These are phyloP conservation scores for Wickerhamomyces bovis DNA, from an alignment of 805 yeast species.

Conservation along the genomic window DNA sequence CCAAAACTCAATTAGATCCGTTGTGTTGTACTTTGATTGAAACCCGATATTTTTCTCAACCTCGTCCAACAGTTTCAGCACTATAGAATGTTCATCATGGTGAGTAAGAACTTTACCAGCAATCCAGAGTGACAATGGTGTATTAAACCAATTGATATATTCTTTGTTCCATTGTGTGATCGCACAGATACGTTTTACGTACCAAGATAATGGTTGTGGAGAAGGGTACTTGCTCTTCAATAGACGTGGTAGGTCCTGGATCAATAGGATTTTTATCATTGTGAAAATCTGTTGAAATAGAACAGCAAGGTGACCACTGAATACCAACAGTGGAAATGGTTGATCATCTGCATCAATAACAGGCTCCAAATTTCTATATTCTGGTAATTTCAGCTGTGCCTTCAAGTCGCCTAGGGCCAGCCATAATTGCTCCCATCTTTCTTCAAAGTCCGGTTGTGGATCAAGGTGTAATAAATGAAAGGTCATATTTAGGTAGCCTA, in stretches of 20 bases:
- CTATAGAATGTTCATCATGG: slow-evolving; percentile 19
- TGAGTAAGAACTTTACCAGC: slow-evolving; percentile 21
- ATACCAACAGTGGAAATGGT: slow-evolving; percentile 32
- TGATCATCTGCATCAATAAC: slow-evolving; percentile 20
- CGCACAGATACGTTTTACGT: slow-evolving; percentile 18
- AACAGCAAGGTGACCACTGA: slow-evolving; percentile 25
- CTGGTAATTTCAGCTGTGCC: slow-evolving; percentile 14
- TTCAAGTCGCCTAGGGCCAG: slow-evolving; percentile 14
- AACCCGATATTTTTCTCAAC: slow-evolving; percentile 18
- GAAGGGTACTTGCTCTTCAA: slow-evolving; percentile 17
- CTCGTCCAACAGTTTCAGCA: slow-evolving; percentile 20
- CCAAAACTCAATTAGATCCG: slow-evolving; percentile 25
- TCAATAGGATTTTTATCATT: slow-evolving; percentile 27
- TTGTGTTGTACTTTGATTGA: slow-evolving; percentile 14
- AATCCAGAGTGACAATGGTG: slow-evolving; percentile 12
- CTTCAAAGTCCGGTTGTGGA: slow-evolving; percentile 22
- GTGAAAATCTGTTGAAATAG: slow-evolving; percentile 30
- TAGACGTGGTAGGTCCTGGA: slow-evolving; percentile 32
- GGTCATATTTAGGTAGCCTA: slow-evolving; percentile 5
- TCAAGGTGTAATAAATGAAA: slow-evolving; percentile 5
- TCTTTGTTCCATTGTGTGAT: slow-evolving; percentile 6
- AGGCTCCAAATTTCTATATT: neutral
- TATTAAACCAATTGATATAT: slow-evolving; percentile 1
- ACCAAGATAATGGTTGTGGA: slow-evolving; percentile 16
- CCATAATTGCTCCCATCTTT: slow-evolving; percentile 34